phyloP scores from a whole-genome alignment of 371 early-diverging fungal species.

The Catenaria anguillulae region DNA sequence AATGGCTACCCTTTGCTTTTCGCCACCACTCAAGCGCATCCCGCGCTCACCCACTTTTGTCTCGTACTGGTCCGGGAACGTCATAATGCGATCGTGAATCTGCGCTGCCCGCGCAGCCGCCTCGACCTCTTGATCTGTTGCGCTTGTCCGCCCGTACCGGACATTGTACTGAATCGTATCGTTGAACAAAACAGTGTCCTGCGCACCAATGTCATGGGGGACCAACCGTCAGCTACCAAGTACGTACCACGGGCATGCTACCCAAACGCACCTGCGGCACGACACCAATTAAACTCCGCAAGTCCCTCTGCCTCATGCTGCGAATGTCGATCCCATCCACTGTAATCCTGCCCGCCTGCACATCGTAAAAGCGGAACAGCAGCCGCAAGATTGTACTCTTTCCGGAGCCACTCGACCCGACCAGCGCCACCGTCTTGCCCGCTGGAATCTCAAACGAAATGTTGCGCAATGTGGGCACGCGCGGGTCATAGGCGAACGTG shows the following conservation, averaged over 20 bases:
- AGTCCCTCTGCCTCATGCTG: constrained; percentile 42
- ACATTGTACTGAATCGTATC: constrained; percentile 70
- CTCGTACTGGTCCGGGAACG: constrained; percentile 67
- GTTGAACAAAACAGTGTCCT: constrained; percentile 49
- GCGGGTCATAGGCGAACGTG: constrained; percentile 37
- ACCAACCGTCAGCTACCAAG: no score
- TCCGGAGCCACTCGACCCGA: constrained; percentile 9
- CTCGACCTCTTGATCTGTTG: constrained; percentile 42
- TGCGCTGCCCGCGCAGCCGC: constrained; percentile 69
- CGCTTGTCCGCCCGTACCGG: constrained; percentile 38
- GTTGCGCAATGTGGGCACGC: constrained; percentile 26
- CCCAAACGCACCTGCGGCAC: constrained; percentile 92
- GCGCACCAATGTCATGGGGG: constrained; percentile 5
- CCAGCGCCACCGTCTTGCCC: constrained; percentile 39
- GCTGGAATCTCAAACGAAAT: constrained; percentile 39
- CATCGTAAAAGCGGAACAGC: constrained; percentile 81
- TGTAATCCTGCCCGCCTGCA: constrained; percentile 54
- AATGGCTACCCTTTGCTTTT: constrained; percentile 84
- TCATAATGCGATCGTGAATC: constrained; percentile 49
- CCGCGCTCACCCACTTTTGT: constrained; percentile 91
- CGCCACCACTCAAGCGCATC: constrained; percentile 70
- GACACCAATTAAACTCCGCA: constrained; percentile 61
- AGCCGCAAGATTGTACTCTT: constrained; percentile 78
- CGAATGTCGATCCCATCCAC: constrained; percentile 82
- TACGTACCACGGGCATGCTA: no score